Conservation (phyloP, 164 flowering plant genomes). For the Aristolochia fimbriata region DNA sequence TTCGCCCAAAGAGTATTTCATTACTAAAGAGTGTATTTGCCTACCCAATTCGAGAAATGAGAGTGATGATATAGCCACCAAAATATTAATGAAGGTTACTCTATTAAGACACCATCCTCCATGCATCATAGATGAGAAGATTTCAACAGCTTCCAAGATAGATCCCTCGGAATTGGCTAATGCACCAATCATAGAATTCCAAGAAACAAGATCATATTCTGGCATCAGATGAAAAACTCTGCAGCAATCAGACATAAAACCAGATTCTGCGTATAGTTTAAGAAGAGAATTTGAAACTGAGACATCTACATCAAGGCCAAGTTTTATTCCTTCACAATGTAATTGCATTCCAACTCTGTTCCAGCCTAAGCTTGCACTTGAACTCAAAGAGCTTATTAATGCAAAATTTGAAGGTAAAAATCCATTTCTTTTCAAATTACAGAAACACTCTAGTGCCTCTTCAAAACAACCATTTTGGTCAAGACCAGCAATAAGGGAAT, state of each 20-base stretch:
- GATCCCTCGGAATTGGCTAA: slow-evolving; percentile 41
- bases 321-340: slow-evolving; percentile 63
- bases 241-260: slow-evolving; percentile 33
- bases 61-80: slow-evolving; percentile 55
- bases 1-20: slow-evolving; percentile 31
- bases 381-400: slow-evolving; percentile 72
- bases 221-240: slow-evolving; percentile 58
- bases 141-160: slow-evolving; percentile 30
- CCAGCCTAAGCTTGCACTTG: slow-evolving; percentile 66
- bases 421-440: slow-evolving; percentile 42
- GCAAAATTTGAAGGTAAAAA: slow-evolving; percentile 56
- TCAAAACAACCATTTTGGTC: slow-evolving; percentile 63
- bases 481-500: slow-evolving; percentile 70
- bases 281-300: slow-evolving; percentile 90
- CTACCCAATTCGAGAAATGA: slow-evolving; percentile 31
- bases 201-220: slow-evolving; percentile 63
- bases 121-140: slow-evolving; percentile 54
- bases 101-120: slow-evolving; percentile 50
- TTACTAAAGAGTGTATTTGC: slow-evolving; percentile 59
- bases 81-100: slow-evolving; percentile 64
- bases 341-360: slow-evolving; percentile 42
- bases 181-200: slow-evolving; percentile 80
- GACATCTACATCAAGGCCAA: slow-evolving; percentile 68
- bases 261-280: slow-evolving; percentile 49
- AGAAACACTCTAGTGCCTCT: slow-evolving; percentile 42